These are phyloP conservation scores for Aspergillus aculeatinus DNA, from an alignment of 2,329 filamentous ascomycete genomes.

Conservation along the genomic window DNA sequence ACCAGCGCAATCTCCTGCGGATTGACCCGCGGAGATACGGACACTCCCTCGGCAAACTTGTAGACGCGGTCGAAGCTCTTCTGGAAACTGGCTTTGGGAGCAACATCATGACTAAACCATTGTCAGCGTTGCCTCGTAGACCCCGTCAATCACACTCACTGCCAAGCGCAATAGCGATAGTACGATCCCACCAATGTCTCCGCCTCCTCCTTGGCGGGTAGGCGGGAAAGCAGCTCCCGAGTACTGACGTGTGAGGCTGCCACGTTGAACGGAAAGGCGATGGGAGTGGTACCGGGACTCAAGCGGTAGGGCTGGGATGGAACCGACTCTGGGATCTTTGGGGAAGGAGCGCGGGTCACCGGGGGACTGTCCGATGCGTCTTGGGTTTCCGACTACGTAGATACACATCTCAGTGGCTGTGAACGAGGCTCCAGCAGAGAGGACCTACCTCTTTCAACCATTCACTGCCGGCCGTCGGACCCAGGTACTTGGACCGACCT, in stretches of 20 bases:
- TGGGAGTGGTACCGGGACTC: neutral
- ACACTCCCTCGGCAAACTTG: neutral
- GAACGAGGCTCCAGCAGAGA: neutral
- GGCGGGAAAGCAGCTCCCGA: slow-evolving; percentile 1
- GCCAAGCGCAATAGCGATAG: slow-evolving; percentile 7
- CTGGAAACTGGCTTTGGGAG: neutral
- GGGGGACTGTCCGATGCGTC: neutral
- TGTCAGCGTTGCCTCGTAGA: neutral
- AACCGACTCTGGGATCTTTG: neutral
- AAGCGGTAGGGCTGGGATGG: neutral
- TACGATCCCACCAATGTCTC: slow-evolving; percentile 3
- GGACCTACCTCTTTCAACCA: slow-evolving; percentile 2
- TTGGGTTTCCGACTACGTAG: slow-evolving; percentile 2
- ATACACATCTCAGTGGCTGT: neutral
- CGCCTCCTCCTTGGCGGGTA: neutral
- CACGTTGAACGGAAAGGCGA: slow-evolving; percentile 2
- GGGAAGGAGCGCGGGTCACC: slow-evolving; percentile 4
- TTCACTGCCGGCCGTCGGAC: slow-evolving; percentile 2
- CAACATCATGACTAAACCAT: neutral
- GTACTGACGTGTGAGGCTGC: neutral
- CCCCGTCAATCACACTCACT: neutral
- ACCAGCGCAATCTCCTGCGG: slow-evolving; percentile 3
- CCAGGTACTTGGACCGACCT: slow-evolving; percentile 4
- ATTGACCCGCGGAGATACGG: neutral
- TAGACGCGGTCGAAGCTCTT: slow-evolving; percentile 3